Evolutionary conservation across 2,329 filamentous ascomycete species (phyloP).

Genomic region (Penicillium capsulatum): DNA sequence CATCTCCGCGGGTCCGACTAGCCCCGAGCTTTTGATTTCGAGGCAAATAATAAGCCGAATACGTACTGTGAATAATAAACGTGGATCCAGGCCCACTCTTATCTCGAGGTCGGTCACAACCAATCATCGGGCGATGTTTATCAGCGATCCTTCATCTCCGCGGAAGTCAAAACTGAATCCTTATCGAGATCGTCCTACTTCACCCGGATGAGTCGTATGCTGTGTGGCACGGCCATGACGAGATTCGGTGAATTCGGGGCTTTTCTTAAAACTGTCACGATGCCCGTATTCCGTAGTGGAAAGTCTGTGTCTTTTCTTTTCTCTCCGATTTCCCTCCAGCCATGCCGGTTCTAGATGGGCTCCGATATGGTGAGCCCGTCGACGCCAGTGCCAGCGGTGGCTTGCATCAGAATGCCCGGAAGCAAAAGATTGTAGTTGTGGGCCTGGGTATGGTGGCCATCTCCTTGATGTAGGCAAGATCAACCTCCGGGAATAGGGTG

Average conservation of each 20-base stretch:
- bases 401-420: conserved; percentile 13
- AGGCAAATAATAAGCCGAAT: background rate
- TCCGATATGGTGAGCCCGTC: conserved; percentile 23
- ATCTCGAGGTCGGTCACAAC: background rate
- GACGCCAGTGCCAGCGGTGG: conserved; percentile 17
- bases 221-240: background rate
- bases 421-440: conserved; percentile 72
- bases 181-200: conserved; percentile 13
- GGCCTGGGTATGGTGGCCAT: conserved; percentile 90
- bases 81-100: background rate
- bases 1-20: conserved; percentile 7
- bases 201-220: conserved; percentile 3
- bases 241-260: background rate
- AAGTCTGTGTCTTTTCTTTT: conserved; percentile 1
- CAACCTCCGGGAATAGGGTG: background rate
- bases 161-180: conserved; percentile 9
- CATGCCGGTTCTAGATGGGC: conserved; percentile 32
- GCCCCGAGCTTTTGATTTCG: background rate
- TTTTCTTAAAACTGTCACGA: conserved; percentile 11
- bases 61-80: background rate
- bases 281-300: conserved; percentile 6
- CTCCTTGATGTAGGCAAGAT: conserved; percentile 69
- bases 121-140: conserved; percentile 8
- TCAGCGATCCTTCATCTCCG: conserved; percentile 13
- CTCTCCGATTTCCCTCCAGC: background rate